Base-by-base conservation (phyloP, 495 filamentous ascomycete genomes). In the Geopyxis carbonaria region DNA sequence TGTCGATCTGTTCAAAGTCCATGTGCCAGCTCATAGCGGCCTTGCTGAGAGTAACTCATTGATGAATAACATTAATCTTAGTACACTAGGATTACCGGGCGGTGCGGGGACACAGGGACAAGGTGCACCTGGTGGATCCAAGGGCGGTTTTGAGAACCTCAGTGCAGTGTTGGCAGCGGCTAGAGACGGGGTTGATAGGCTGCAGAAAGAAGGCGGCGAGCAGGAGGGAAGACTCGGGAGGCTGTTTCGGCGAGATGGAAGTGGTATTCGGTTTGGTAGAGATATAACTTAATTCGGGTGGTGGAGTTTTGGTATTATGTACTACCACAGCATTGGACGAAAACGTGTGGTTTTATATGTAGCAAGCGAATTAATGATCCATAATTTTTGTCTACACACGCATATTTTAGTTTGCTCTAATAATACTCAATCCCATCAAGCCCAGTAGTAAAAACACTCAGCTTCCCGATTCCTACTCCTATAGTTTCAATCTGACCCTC, bases 231-330 rank as follows among this genome's bases (percentile, higher is more conserved):
- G 78, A 28, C 64, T 97, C 56, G 89, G 89, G 2, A 93, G 89
- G 60, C 93, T 97, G 61, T 95, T 97, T 63, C 72, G 77, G 34
- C 61, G 87, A 38, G 89, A 97, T 63, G 70, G 87, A 22, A 79
- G 82, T 16, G 51, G 51, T 9, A 78, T 77, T 7, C 62, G 80
- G 45, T 85, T 89, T 59, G 70, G 68, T 9, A 43, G 42, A 20
- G 51, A 49, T 21, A 42, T 47, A 33, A 28, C 7, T 7, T 7
- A 13, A 13, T 28, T 7, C 25, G 25, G 25, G 25, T 28, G 25
- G 7, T 28, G 7, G 7, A 28, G 7, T 13, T 33, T 33, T 15
- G 7, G 11, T 16, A 13, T 33, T 33, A 10, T 16, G 5, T 33
- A 10, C 7, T 16, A 33, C 18, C 19, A n/a, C n/a, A n/a, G n/a